phyloP scores from a whole-genome alignment of 441 rosid genomes.

The Kokia cookei region DNA sequence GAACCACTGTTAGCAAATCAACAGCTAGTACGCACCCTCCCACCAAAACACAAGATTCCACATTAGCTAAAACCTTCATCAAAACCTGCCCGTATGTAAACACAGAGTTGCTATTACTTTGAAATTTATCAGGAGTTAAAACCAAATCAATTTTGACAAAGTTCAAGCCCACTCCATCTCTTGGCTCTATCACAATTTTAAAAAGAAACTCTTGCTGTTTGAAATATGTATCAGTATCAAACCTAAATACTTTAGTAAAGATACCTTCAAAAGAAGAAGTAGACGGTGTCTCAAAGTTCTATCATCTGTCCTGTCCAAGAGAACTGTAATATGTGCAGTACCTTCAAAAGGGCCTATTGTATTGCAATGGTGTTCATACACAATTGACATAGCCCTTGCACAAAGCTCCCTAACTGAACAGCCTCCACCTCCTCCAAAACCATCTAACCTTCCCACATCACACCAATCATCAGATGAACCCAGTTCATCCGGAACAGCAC shows the following conservation, averaged over 20 bases:
- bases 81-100: constrained; percentile 49
- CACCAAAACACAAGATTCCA: constrained; percentile 92
- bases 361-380: constrained; percentile 87
- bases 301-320: constrained; percentile 94
- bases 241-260: neutral
- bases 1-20: constrained; percentile 89
- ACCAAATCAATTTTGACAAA: neutral
- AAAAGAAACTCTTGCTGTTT: neutral
- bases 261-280: constrained; percentile 90
- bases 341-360: constrained; percentile 95
- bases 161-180: neutral
- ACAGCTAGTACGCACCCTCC: constrained; percentile 98
- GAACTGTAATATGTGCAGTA: constrained; percentile 91
- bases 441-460: constrained; percentile 96
- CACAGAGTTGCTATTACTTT: constrained; percentile 6
- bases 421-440: constrained; percentile 99
- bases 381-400: constrained; percentile 99
- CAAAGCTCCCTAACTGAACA: constrained; percentile 99
- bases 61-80: constrained; percentile 86
- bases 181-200: neutral
- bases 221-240: neutral
- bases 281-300: constrained; percentile 98
- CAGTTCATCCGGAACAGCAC: constrained; percentile 94
- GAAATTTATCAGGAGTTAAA: neutral
- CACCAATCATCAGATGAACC: constrained; percentile 99